These are phyloP conservation scores for Microbotryum intermedium DNA, from an alignment of 1,284 basidiomycete genomes.

Conservation along the genomic window DNA sequence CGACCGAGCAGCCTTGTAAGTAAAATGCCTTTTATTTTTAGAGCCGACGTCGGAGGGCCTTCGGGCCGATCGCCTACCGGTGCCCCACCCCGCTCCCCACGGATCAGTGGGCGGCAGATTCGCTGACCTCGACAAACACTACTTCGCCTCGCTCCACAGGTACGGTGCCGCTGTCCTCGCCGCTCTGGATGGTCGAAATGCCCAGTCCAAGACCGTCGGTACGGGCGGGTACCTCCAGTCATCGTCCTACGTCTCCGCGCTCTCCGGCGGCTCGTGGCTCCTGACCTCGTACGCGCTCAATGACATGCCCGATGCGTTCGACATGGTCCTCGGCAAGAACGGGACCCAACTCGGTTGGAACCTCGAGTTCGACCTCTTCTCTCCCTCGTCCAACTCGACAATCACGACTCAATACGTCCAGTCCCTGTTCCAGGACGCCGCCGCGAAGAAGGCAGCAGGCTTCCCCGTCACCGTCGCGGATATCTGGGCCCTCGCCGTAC, in stretches of 20 bases:
- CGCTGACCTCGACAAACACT: too few relatives aligned
- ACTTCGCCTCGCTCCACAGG: too few relatives aligned
- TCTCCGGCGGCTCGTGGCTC: constrained; percentile 64
- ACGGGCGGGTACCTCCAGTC: constrained; percentile 61
- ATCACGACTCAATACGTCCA: not conserved
- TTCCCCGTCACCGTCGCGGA: constrained; percentile 23
- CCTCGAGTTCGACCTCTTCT: constrained; percentile 18
- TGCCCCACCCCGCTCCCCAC: too few relatives aligned
- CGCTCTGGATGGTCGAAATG: constrained; percentile 54
- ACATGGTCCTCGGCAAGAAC: not conserved
- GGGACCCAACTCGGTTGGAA: constrained; percentile 11
- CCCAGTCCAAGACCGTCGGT: constrained; percentile 48
- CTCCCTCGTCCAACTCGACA: not conserved
- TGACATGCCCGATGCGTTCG: constrained; percentile 48
- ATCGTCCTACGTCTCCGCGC: constrained; percentile 52
- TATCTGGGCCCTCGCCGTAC: not conserved
- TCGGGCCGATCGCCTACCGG: too few relatives aligned
- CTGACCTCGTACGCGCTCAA: constrained; percentile 53
- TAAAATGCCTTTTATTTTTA: too few relatives aligned
- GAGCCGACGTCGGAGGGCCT: too few relatives aligned
- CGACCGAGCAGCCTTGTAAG: constrained; percentile 50
- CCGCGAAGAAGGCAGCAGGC: constrained; percentile 16
- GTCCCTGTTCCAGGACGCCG: constrained; percentile 6
- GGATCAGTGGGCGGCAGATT: too few relatives aligned
- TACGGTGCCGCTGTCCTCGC: constrained; percentile 51